These are phyloP conservation scores for Phytophthora quininea DNA, from an alignment of 352 stramenopile species.

Conservation along the genomic window DNA sequence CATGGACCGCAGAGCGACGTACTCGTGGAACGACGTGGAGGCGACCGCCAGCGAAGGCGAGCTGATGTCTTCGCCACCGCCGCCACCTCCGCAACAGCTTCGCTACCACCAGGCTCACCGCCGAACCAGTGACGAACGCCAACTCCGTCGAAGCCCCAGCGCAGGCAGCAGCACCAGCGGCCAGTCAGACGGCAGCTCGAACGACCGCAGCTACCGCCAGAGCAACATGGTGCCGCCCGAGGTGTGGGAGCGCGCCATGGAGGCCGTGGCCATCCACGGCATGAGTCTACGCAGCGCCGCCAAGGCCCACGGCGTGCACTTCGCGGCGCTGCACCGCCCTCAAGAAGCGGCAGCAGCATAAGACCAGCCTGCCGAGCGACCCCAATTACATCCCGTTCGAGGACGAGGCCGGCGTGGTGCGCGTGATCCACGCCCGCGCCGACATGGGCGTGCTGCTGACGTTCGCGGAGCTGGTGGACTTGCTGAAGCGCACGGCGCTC, in stretches of 20 bases:
- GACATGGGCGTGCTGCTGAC: slow-evolving; percentile 76
- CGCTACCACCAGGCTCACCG: slow-evolving; percentile 3
- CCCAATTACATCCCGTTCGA: slow-evolving; percentile 73
- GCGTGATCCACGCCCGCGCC: slow-evolving; percentile 70
- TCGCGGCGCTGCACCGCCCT: slow-evolving; percentile 68
- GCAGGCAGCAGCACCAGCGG: slow-evolving; percentile 14
- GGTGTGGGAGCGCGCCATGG: slow-evolving; percentile 71
- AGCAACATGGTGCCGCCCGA: slow-evolving; percentile 65
- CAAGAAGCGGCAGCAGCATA: slow-evolving; percentile 68
- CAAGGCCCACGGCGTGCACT: slow-evolving; percentile 67
- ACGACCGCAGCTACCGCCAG: slow-evolving; percentile 45
- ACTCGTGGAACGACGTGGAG: slow-evolving; percentile 22
- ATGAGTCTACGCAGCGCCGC: slow-evolving; percentile 74
- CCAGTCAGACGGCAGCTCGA: slow-evolving; percentile 34
- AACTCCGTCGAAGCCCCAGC: slow-evolving; percentile 27
- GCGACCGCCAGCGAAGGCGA: not conserved
- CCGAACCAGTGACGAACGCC: slow-evolving; percentile 18
- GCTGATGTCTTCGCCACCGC: not conserved
- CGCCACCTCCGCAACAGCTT: slow-evolving; percentile 1
- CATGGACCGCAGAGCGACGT: slow-evolving; percentile 9
- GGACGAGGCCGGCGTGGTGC: slow-evolving; percentile 71
- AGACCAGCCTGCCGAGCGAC: slow-evolving; percentile 41
- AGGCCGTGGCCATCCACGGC: slow-evolving; percentile 66
- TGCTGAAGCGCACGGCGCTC: slow-evolving; percentile 62
- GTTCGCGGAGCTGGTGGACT: slow-evolving; percentile 69